Conservation (phyloP, 2,329 filamentous ascomycete species). For the Hymenoscyphus linearis region DNA sequence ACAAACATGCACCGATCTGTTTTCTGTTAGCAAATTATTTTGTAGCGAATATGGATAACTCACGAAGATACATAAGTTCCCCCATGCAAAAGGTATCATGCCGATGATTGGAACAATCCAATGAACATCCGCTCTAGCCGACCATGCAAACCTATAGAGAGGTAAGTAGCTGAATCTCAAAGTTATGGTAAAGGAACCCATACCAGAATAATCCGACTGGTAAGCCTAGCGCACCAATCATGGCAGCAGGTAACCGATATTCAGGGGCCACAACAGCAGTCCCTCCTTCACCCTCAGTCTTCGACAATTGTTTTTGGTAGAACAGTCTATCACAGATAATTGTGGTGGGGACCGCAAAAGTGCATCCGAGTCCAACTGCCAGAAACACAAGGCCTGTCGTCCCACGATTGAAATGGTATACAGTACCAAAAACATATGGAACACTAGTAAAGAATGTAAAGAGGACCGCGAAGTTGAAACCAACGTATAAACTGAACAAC, state of each 20-base stretch:
- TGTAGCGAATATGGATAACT: background rate
- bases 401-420: conserved; percentile 39
- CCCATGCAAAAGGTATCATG: conserved; percentile 53
- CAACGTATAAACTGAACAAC: conserved; percentile 46
- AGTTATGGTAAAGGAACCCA: conserved; percentile 20
- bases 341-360: conserved; percentile 28
- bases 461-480: conserved; percentile 46
- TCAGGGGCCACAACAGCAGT: conserved; percentile 39
- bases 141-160: conserved; percentile 11
- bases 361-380: conserved; percentile 12
- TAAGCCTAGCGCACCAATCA: conserved; percentile 49
- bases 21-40: background rate
- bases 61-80: conserved; percentile 54
- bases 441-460: conserved; percentile 49
- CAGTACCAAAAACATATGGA: conserved; percentile 40
- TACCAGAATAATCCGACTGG: conserved; percentile 50
- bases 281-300: background rate
- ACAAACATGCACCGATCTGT: conserved; percentile 7
- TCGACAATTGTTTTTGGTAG: conserved; percentile 30
- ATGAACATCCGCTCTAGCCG: conserved; percentile 6
- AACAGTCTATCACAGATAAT: conserved; percentile 37
- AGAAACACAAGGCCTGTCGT: conserved; percentile 18
- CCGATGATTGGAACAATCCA: conserved; percentile 15
- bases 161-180: background rate
- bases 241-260: conserved; percentile 50